Percentiles rank a stretch among this genome's conserved stretches.
phyloP scores from a whole-genome alignment of 1,284 basidiomycete genomes.

The Puccinia triticina region DNA sequence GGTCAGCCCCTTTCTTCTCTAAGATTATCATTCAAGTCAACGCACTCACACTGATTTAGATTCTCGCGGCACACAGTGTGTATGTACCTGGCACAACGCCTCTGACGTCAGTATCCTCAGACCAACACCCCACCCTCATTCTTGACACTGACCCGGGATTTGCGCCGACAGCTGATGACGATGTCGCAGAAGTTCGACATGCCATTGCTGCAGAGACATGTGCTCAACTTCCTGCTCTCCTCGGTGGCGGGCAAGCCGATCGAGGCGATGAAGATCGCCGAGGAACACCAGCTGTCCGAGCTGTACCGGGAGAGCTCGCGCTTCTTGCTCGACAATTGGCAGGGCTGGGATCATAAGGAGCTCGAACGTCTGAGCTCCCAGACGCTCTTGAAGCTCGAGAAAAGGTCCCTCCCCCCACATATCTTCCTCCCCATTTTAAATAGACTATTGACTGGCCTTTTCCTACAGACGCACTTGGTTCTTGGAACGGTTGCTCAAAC shows the following conservation, averaged over 20 bases:
- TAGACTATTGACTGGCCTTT: no score
- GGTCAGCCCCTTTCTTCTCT: conserved; percentile 14
- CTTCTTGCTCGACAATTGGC: conserved; percentile 78
- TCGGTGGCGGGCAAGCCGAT: conserved; percentile 87
- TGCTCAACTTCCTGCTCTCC: conserved; percentile 80
- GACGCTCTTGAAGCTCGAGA: conserved; percentile 82
- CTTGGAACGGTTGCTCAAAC: conserved; percentile 85
- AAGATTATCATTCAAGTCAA: neutral
- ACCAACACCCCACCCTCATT: conserved; percentile 64
- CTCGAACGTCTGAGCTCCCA: conserved; percentile 74
- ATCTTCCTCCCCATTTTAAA: conserved; percentile 8
- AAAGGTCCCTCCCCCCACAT: no score
- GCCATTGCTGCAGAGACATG: conserved; percentile 75
- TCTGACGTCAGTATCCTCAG: conserved; percentile 38
- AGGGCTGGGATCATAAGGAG: conserved; percentile 68
- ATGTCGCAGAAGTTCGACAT: conserved; percentile 82
- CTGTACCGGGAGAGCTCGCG: conserved; percentile 84
- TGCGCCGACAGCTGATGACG: conserved; percentile 69
- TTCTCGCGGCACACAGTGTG: conserved; percentile 47
- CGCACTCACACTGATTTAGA: conserved; percentile 12
- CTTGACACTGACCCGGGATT: conserved; percentile 58
- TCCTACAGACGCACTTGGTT: conserved; percentile 84
- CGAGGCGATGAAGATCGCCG: conserved; percentile 82
- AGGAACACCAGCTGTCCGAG: conserved; percentile 62
- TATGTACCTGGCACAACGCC: conserved; percentile 51